Base-by-base conservation (phyloP, 73 alveolate species). In the Paramecium bursaria region DNA sequence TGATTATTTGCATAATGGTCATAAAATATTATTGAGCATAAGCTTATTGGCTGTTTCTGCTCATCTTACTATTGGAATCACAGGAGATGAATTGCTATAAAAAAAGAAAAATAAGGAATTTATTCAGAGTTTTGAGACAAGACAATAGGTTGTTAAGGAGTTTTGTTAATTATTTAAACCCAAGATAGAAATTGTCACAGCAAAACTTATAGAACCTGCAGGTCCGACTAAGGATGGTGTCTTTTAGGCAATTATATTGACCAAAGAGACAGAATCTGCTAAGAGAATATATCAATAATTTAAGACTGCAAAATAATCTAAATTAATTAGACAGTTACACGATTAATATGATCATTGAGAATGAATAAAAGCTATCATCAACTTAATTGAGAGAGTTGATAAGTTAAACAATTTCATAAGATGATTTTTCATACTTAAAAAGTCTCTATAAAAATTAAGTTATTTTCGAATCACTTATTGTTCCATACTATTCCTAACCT, bases 211-310 rank as follows among this genome's bases (percentile, higher is more conserved):
- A 7, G 82, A 67, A 3, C 82, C 82, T 7, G 82, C 82, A 15
- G 82, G 82, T 39, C 82, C 82, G 21, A 67, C 82, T 11, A 67
- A 67, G 21, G 50, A 67, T 67, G 82, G 82, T 31, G 7, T 25
- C 33, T 67, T 19, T 42, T 53, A 67, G 44, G 26, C 27, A 35
- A 7, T 67, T 25, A 67, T 67, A 21, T 42, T 47, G 3, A 67
- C 82, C 7, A 7, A 67, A 42, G 82, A 67, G 22, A 67, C 82
- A 13, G 3, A 31, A 21, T 39, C 33, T 11, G 33, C 82, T 33
- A 39, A n/a, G 33, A 42, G 82, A 39, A 0, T 67, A 67, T 42
- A 67, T 67, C 10, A 67, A 67, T 17, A 35, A 31, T 19, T 47
- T 67, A 1, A 67, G 82, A 13, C 14, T 39, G 21, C 44, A 67